Conservation (phyloP, 345 rosid genomes). For the Aurinia saxatilis region DNA sequence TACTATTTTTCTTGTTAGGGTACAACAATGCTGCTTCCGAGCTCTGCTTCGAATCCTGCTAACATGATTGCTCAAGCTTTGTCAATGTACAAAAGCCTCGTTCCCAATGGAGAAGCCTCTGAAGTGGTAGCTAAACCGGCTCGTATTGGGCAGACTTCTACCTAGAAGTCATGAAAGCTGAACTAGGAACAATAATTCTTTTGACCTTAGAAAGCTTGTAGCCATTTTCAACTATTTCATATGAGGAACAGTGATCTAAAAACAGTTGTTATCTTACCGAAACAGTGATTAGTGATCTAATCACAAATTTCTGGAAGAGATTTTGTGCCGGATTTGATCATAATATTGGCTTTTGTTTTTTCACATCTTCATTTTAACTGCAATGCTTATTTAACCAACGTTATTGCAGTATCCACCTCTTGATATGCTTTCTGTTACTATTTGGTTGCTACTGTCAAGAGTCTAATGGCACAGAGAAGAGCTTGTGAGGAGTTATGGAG, state of each 20-base stretch:
- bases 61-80: slow-evolving; percentile 73
- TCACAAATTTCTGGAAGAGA: neutral
- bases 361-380: neutral
- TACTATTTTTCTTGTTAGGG: slow-evolving; percentile 33
- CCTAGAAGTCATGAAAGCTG: slow-evolving; percentile 7
- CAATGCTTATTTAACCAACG: neutral
- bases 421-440: neutral
- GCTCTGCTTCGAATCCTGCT: slow-evolving; percentile 55
- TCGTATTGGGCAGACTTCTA: neutral
- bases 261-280: neutral
- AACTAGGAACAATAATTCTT: neutral
- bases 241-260: slow-evolving; percentile 8
- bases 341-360: neutral
- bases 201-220: neutral
- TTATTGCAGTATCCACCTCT: neutral
- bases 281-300: neutral
- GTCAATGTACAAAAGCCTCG: slow-evolving; percentile 63
- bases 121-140: neutral
- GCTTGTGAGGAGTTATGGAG: neutral
- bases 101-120: slow-evolving; percentile 31
- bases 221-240: neutral
- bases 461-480: neutral
- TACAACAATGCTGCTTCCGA: slow-evolving; percentile 89
- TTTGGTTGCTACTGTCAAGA: neutral
- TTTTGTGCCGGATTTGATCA: slow-evolving; percentile 2